Conservation (phyloP, 352 stramenopile genomes). For the Pythium graminicola region DNA sequence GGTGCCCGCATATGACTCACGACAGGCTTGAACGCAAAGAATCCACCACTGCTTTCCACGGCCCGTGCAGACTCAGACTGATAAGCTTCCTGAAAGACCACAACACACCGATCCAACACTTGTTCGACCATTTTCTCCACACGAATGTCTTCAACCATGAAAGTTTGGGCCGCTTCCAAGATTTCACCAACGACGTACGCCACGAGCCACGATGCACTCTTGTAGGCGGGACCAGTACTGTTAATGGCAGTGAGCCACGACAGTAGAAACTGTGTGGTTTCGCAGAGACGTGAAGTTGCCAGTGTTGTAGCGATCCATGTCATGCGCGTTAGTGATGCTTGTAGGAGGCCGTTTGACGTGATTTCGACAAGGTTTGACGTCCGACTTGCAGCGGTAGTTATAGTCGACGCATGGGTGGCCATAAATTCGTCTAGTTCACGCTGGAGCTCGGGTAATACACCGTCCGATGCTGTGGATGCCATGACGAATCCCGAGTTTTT, state of each 20-base stretch:
- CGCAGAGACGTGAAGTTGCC: slow-evolving; percentile 6
- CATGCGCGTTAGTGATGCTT: slow-evolving; percentile 21
- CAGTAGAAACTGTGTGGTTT: slow-evolving; percentile 26
- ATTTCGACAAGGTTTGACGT: slow-evolving; percentile 2
- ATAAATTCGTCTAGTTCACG: slow-evolving; percentile 57
- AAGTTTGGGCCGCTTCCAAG: no score
- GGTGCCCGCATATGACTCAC: neutral
- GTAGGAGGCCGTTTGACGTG: neutral
- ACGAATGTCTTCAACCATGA: neutral
- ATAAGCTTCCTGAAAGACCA: slow-evolving; percentile 41
- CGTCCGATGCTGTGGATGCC: slow-evolving; percentile 13
- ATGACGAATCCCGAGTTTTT: slow-evolving; percentile 3
- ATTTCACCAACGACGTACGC: slow-evolving; percentile 33
- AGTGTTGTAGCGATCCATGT: slow-evolving; percentile 25
- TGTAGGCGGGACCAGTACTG: slow-evolving; percentile 5
- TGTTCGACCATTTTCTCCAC: slow-evolving; percentile 23
- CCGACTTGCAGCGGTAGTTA: slow-evolving; percentile 5
- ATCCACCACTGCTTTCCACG: slow-evolving; percentile 29
- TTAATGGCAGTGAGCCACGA: slow-evolving; percentile 37
- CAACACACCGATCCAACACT: slow-evolving; percentile 34
- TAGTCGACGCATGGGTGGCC: slow-evolving; percentile 26
- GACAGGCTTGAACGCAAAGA: slow-evolving; percentile 50
- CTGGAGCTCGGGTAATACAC: slow-evolving; percentile 39
- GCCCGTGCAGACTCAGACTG: slow-evolving; percentile 28
- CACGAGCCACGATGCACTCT: slow-evolving; percentile 40